phyloP scores from a whole-genome alignment of 2,329 filamentous ascomycete genomes.

The Colletotrichum tanaceti region DNA sequence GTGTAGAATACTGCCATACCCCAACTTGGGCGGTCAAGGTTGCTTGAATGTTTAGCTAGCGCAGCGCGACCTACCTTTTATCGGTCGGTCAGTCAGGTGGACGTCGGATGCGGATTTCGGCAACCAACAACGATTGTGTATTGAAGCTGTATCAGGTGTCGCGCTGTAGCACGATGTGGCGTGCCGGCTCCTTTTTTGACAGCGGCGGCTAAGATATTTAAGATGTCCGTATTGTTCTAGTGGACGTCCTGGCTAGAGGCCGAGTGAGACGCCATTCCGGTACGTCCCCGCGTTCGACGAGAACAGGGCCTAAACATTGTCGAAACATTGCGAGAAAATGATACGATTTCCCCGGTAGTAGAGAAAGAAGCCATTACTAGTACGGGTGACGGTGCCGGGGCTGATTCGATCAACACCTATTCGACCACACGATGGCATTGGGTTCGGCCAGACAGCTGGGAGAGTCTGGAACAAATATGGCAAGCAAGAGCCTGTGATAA shows the following conservation, averaged over 20 bases:
- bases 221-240: constrained; percentile 6
- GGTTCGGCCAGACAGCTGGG: background rate
- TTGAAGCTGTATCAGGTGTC: background rate
- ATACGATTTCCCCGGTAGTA: background rate
- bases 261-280: background rate
- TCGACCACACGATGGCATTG: background rate
- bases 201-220: constrained; percentile 1
- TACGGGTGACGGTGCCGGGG: constrained; percentile 5
- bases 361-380: too few relatives aligned
- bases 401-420: constrained; percentile 6
- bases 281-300: constrained; percentile 23
- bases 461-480: too few relatives aligned
- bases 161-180: background rate
- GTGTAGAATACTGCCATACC: constrained; percentile 20
- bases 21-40: constrained; percentile 22
- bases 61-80: background rate
- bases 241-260: background rate
- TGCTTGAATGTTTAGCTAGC: constrained; percentile 20
- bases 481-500: background rate
- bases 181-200: constrained; percentile 13
- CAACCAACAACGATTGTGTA: background rate
- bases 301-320: constrained; percentile 9
- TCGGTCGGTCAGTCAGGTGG: background rate
- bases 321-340: constrained; percentile 22
- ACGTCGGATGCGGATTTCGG: constrained; percentile 19